Conservation (phyloP, 352 stramenopile genomes). For the Pythium pyrilobum region DNA sequence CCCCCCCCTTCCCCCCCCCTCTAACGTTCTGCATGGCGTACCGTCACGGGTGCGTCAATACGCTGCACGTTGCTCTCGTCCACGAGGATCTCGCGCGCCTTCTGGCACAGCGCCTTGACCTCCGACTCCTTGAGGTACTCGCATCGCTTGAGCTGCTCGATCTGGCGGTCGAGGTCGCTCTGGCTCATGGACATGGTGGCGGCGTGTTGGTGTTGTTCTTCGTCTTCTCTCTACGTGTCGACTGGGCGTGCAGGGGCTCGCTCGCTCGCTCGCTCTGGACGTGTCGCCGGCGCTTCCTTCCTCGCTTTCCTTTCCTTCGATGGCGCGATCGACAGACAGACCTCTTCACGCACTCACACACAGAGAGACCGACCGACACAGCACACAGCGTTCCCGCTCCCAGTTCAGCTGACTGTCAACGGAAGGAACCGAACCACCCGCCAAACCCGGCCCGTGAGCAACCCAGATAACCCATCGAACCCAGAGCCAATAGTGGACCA, state of each 20-base stretch:
- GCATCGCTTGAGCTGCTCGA: conserved; percentile 92
- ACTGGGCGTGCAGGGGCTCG: background rate
- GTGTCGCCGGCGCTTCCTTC: conserved; percentile 4
- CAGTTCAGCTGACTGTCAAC: conserved; percentile 10
- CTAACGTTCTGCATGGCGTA: no score
- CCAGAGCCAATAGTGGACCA: no score
- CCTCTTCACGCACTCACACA: conserved; percentile 1
- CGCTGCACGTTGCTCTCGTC: conserved; percentile 99
- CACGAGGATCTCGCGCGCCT: conserved; percentile 97
- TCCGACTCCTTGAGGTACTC: conserved; percentile 98
- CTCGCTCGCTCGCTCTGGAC: no score
- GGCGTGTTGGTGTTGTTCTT: background rate
- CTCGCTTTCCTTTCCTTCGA: conserved; percentile 8
- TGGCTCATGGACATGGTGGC: conserved; percentile 67
- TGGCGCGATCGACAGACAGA: conserved; percentile 2
- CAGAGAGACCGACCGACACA: background rate
- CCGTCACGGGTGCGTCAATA: conserved; percentile 98
- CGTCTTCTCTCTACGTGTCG: background rate
- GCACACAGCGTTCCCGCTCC: no score
- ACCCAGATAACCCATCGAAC: background rate
- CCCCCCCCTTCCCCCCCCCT: no score
- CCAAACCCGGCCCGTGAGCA: conserved; percentile 4
- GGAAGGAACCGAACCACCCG: conserved; percentile 12
- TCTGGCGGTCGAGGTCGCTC: conserved; percentile 83
- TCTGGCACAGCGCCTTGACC: conserved; percentile 97